A percentile compares a stretch with the other conserved stretches of the same genome.
Conservation (phyloP, 495 filamentous ascomycete species). For the Letharia columbiana region DNA sequence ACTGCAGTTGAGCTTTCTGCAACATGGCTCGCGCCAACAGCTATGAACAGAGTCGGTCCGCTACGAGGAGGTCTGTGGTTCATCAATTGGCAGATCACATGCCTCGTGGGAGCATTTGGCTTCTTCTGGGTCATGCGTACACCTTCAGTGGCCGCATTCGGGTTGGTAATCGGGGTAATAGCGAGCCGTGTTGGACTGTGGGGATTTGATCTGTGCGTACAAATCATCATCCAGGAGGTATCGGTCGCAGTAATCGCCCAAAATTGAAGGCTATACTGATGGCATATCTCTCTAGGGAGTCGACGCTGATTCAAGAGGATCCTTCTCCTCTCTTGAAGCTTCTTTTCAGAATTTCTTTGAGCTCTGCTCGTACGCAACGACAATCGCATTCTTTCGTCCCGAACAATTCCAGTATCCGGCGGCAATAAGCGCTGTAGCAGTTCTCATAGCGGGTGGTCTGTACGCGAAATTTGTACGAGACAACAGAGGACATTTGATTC, state of each 20-base stretch:
- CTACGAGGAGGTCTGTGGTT: constrained; percentile 56
- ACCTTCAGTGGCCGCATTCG: constrained; percentile 33
- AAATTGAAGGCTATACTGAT: background rate
- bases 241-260: constrained; percentile 17
- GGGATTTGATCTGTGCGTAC: constrained; percentile 59
- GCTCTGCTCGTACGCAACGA: constrained; percentile 51
- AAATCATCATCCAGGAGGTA: constrained; percentile 59
- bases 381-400: constrained; percentile 49
- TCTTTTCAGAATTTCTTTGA: constrained; percentile 60
- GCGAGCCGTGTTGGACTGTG: constrained; percentile 57
- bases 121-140: constrained; percentile 34
- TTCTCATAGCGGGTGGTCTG: constrained; percentile 38
- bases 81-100: constrained; percentile 51
- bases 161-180: constrained; percentile 43
- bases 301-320: constrained; percentile 40
- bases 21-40: constrained; percentile 22
- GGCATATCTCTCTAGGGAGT: constrained; percentile 35
- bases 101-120: constrained; percentile 36
- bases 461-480: constrained; percentile 50
- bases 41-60: constrained; percentile 49
- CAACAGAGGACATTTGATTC: constrained; percentile 46
- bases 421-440: constrained; percentile 45
- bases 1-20: constrained; percentile 18
- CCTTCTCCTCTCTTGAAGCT: constrained; percentile 55
- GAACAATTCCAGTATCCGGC: constrained; percentile 54